Base-by-base conservation (phyloP, 1,284 basidiomycete species). In the Cystobasidium slooffiae region DNA sequence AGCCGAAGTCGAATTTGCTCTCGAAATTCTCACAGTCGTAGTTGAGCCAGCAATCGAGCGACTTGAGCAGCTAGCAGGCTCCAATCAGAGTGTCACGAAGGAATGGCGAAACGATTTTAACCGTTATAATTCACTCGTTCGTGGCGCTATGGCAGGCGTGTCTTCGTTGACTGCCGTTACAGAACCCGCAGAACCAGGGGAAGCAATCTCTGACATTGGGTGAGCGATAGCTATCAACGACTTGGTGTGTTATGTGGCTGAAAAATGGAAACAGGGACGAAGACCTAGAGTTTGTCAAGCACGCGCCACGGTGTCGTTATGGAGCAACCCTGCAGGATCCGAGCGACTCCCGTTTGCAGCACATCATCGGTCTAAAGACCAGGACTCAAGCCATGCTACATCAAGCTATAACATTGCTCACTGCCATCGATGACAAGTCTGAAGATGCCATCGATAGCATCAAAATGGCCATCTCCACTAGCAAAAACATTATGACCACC, bases 381-480 rank as follows among this genome's bases (percentile, higher is more conserved):
- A 87, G 88, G 16, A 90, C 91, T 76, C 94, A 92, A 2, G 83
- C 88, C 53, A 83, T 92, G 18, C 83, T 93, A 43, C 87, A 91
- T 76, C 84, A 84, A 18, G 93, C 94, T 1, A 89, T 93, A 0
- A 76, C 78, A 75, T 75, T 75, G 73, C 78, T 75, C 77, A 80
- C 86, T 58, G 84, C 86, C 77, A 86, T 86, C 56, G 82, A 86
- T 77, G 76, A 85, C 78, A 83, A 85, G 69, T 88, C 87, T 43
- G 94, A 97, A 82, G 94, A 95, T 81, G 94, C 96, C 78, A 94
- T 95, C 72, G 97, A 99, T 81, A 90, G 92, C 10, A 89, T 97
- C 76, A 85, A 85, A 78, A 81, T 84, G 70, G 81, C 86, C 9
- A 82, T 87, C 47, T 82, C 79, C 10, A 88, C 89, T 0, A 89